Percentiles rank a stretch among this genome's conserved stretches.
Conservation (phyloP, 73 alveolate species). For the Breviolum minutum region DNA sequence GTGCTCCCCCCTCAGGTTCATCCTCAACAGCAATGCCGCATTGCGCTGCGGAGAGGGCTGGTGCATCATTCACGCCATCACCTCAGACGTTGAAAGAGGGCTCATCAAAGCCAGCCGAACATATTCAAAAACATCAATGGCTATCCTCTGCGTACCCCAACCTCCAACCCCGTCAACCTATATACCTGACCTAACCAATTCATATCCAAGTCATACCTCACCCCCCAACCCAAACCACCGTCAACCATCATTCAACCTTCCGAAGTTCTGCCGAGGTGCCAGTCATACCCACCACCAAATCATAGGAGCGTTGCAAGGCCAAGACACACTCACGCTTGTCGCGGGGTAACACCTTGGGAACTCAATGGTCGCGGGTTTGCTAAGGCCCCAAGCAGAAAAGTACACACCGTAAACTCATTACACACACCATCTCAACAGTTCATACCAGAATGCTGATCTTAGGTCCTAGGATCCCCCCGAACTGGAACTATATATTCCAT, state of each 20-base stretch:
- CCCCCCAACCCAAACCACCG: not conserved
- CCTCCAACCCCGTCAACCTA: not conserved
- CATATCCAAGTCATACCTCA: not conserved
- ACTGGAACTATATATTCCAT: not conserved
- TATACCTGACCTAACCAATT: not conserved
- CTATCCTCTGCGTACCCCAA: not conserved
- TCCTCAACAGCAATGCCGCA: conserved; percentile 94
- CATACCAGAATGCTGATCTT: not conserved
- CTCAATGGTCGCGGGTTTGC: not conserved
- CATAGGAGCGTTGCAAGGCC: conserved; percentile 73
- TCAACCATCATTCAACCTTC: not conserved
- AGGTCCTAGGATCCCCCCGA: not conserved
- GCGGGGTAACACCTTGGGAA: conserved; percentile 77
- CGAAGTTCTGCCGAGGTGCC: not conserved
- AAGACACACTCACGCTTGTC: conserved; percentile 93
- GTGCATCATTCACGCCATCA: conserved; percentile 92
- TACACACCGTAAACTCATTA: too few species aligned
- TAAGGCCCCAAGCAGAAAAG: too few species aligned
- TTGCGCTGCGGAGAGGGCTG: conserved; percentile 93
- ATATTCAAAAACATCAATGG: not conserved
- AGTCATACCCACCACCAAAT: conserved; percentile 93
- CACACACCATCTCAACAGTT: not conserved
- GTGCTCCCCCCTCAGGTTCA: not conserved
- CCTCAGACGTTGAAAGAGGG: not conserved
- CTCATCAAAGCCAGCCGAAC: not conserved